Evolutionary conservation across 73 alveolate species (phyloP), one percentile per base, ranked within the genome.

Genomic region (Paramecium caudatum): DNA sequence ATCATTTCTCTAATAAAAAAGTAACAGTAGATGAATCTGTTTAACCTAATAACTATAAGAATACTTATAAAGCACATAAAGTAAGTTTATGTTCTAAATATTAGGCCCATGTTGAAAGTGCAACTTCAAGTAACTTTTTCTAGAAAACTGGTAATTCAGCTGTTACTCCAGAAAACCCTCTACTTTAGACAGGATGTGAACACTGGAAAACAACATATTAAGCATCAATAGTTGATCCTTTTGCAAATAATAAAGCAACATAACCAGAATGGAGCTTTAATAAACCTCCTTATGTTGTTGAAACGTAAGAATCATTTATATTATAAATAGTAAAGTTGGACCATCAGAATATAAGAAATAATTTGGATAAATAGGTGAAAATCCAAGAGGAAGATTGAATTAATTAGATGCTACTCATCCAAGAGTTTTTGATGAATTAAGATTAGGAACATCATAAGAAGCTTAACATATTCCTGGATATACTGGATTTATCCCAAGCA

Each of bases 181-280:
- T 62, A 7, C 81, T 86, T 3, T 63, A 62, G 80, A 86, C 93
- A 21, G 93, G 93, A 1, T 47, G 49, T 17, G 93, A 86, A 23
- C 93, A 86, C 16, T 86, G 93, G 93, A 63, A 86, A 86, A 21
- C 82, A 9, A 86, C 61, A 23, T 86, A 86, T 86, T 37, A 63
- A 21, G 93, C 93, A 37, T 21, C 45, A 23, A 86, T 86, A 23
- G 84, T 62, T 30, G 93, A 86, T 63, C 93, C 93, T 36, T 86
- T 39, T 39, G 82, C 93, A 9, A 62, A 86, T 27, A 61, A 36
- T 41, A 86, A 47, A 62, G 93, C 90, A 41, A 23, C 10, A 7
- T 46, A 81, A 25, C 93, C 93, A 12, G 87, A 86, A 62, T 86
- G 93, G 93, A 49, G 85, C 12, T 86, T 30, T 37, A 62, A 86